phyloP scores from a whole-genome alignment of 164 flowering plant species.

The Vitis riparia region DNA sequence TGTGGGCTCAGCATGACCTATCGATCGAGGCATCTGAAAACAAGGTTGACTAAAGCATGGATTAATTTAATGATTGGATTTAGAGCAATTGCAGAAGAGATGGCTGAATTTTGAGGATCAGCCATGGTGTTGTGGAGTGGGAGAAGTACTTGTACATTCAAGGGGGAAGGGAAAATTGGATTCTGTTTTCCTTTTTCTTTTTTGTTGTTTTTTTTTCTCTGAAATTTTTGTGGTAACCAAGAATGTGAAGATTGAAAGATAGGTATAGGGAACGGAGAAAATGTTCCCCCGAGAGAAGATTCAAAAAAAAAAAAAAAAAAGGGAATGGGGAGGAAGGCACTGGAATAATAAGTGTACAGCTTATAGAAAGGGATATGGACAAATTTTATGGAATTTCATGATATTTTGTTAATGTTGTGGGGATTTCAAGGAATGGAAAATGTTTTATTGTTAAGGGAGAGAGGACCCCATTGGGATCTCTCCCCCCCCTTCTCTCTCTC shows the following conservation, averaged over 20 bases:
- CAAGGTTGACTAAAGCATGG: too few species aligned
- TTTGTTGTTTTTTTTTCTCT: conserved; percentile 5
- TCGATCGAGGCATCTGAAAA: too few species aligned
- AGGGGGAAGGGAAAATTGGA: conserved; percentile 18
- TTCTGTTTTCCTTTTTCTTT: conserved; percentile 19
- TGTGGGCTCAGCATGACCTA: neutral
- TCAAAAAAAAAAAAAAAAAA: conserved; percentile 16
- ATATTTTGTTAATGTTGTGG: conserved; percentile 7
- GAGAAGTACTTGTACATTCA: conserved; percentile 29
- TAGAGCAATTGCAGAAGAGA: too few species aligned
- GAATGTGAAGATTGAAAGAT: conserved; percentile 37
- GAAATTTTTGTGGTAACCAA: conserved; percentile 22
- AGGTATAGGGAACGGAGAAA: conserved; percentile 29
- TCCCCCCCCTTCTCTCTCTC: neutral
- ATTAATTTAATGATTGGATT: too few species aligned
- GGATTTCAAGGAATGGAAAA: neutral
- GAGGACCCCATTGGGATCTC: conserved; percentile 13
- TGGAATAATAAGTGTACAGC: conserved; percentile 44
- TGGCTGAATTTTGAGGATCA: conserved; percentile 54
- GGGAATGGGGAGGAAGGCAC: conserved; percentile 11
- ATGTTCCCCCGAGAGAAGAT: conserved; percentile 32
- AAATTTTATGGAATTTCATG: conserved; percentile 17
- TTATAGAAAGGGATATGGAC: conserved; percentile 23
- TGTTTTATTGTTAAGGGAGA: conserved; percentile 4
- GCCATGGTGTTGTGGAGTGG: conserved; percentile 14